phyloP scores from a whole-genome alignment of 805 yeast genomes.

The Blastobotrys peoriensis region DNA sequence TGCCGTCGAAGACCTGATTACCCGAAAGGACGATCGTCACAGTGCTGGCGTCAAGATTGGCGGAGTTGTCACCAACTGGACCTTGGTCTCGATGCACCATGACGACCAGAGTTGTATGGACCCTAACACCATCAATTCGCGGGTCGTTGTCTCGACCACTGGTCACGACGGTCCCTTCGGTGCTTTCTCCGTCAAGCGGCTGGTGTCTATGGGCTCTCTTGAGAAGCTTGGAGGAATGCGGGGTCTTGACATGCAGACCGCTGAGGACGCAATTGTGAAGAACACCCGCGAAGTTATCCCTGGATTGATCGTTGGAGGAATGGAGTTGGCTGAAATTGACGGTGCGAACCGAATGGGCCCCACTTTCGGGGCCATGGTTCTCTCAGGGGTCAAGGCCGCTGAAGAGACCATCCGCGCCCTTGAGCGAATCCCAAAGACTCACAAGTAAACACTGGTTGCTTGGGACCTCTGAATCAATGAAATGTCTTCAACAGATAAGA shows the following conservation, averaged over 20 bases:
- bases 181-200: conserved; percentile 70
- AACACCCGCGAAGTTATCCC: conserved; percentile 60
- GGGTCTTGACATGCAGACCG: conserved; percentile 71
- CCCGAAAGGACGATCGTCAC: conserved; percentile 52
- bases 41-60: conserved; percentile 60
- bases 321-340: conserved; percentile 74
- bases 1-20: conserved; percentile 73
- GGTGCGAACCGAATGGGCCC: conserved; percentile 83
- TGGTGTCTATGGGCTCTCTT: conserved; percentile 43
- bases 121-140: conserved; percentile 66
- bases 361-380: conserved; percentile 75
- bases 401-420: conserved; percentile 29
- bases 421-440: background rate
- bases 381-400: conserved; percentile 75
- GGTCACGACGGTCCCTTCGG: conserved; percentile 86
- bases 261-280: conserved; percentile 71
- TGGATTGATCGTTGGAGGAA: conserved; percentile 62
- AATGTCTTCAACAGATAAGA: background rate
- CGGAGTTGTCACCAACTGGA: conserved; percentile 83
- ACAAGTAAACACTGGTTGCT: conserved; percentile 2
- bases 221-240: conserved; percentile 62
- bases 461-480: too few relatives aligned
- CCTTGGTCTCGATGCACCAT: conserved; percentile 68
- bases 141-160: conserved; percentile 62
- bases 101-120: conserved; percentile 78